These are phyloP conservation scores for Pyrenopolyporus hunteri DNA, from an alignment of 495 filamentous ascomycete genomes.

Conservation along the genomic window DNA sequence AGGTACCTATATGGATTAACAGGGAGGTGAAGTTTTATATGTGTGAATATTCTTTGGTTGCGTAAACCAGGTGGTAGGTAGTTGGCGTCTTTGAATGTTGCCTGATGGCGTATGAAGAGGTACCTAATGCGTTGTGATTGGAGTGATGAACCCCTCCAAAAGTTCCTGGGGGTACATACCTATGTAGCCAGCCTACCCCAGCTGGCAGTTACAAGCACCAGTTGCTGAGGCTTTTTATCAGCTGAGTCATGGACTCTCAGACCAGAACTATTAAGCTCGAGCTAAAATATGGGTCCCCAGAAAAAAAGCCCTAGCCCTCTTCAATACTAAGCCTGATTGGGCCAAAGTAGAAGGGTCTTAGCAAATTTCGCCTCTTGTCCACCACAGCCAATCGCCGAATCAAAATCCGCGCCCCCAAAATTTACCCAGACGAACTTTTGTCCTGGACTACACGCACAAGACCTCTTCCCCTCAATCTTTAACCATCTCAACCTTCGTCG, in stretches of 20 bases:
- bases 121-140: not conserved
- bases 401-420: slow-evolving; percentile 41
- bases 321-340: slow-evolving; percentile 36
- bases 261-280: no score
- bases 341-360: slow-evolving; percentile 26
- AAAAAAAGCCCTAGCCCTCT: slow-evolving; percentile 47
- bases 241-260: no score
- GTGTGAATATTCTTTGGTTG: not conserved
- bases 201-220: not conserved
- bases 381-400: slow-evolving; percentile 30
- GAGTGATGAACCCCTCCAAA: slow-evolving; percentile 8
- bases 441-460: slow-evolving; percentile 30
- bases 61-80: not conserved
- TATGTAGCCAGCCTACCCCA: not conserved
- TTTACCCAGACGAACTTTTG: slow-evolving; percentile 45
- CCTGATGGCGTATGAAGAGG: slow-evolving; percentile 12
- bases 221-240: not conserved
- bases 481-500: slow-evolving; percentile 32
- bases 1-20: no score
- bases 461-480: slow-evolving; percentile 41
- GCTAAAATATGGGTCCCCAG: slow-evolving; percentile 11
- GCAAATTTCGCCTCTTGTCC: slow-evolving; percentile 35
- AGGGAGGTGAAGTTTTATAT: no score
- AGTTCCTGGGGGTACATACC: not conserved
- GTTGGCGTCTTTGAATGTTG: slow-evolving; percentile 17